These are phyloP conservation scores for Gynostemma pentaphyllum DNA, from an alignment of 306 rosid species.

Conservation along the genomic window DNA sequence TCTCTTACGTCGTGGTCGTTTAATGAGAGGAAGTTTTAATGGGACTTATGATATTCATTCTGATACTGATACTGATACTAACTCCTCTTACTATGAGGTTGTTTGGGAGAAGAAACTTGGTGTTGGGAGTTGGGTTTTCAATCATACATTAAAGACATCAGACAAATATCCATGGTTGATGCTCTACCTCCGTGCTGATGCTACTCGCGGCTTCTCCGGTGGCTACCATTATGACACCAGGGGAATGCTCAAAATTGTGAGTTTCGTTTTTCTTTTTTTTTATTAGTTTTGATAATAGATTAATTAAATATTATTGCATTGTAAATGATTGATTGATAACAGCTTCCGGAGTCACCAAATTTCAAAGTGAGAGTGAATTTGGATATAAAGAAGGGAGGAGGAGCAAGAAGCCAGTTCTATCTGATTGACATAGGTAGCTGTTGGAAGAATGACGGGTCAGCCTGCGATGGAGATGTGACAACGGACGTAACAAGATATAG, in stretches of 20 bases:
- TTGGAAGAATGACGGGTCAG: slow-evolving; percentile 56
- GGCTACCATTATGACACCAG: slow-evolving; percentile 83
- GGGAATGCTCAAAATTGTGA: slow-evolving; percentile 68
- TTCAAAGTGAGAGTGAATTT: slow-evolving; percentile 40
- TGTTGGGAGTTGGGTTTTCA: slow-evolving; percentile 65
- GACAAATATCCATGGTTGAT: slow-evolving; percentile 76
- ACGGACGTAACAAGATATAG: slow-evolving; percentile 55
- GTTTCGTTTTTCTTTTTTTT: slow-evolving; percentile 8
- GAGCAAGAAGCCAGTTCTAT: slow-evolving; percentile 62
- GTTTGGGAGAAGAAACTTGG: slow-evolving; percentile 66
- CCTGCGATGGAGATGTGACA: slow-evolving; percentile 35
- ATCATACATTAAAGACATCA: slow-evolving; percentile 59
- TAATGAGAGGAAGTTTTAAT: slow-evolving; percentile 46
- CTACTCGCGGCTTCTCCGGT: slow-evolving; percentile 69
- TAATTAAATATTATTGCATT: too few relatives aligned
- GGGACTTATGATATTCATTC: slow-evolving; percentile 57
- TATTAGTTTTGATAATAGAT: too few relatives aligned
- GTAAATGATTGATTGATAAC: slow-evolving; percentile 14
- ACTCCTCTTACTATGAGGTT: slow-evolving; percentile 52
- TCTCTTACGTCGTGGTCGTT: slow-evolving; percentile 17
- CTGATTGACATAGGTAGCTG: slow-evolving; percentile 53
- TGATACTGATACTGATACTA: slow-evolving; percentile 16
- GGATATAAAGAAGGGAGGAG: slow-evolving; percentile 48
- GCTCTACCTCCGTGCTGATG: slow-evolving; percentile 83
- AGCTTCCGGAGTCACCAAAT: slow-evolving; percentile 55